Base-by-base conservation (phyloP, 2,329 filamentous ascomycete species). In the Stachybotrys chartarum region DNA sequence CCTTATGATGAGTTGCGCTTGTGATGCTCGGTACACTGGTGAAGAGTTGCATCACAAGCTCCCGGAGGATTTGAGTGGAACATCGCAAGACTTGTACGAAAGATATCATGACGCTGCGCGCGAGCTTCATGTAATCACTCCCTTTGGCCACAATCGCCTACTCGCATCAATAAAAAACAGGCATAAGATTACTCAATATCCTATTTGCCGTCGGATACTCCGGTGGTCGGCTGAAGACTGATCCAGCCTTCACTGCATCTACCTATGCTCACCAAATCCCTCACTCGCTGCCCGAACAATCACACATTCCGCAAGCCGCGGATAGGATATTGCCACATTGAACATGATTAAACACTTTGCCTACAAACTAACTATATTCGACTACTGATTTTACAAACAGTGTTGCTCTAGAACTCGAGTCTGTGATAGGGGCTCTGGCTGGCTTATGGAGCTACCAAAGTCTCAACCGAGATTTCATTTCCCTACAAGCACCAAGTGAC, bases 1-100 rank as follows among this genome's bases (percentile, higher is more conserved):
- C 8, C 65, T 74, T 45, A 60, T 73, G 46, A 71, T 66, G 61
- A 61, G 72, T 6, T 74, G 71, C 56, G 71, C 71, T 16, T 74
- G 71, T 57, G 64, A 70, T 1, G 60, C 65, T 7, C 70, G 72
- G 57, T 67, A 72, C 56, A 63, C 68, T 39, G 61, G 68, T 12
- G 49, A 55, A 7, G 65, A 68, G 14, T 56, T 72, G 10, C 62
- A 68, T 50, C 56, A 57, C 7, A 71, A 63, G 42, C 63, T 74
- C 6, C 63, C 69, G 53, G 50, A 52, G 17, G 69, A 72, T 18
- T 62, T 72, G 6, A 64, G 64, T 11, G 59, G 67, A 44, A 57
- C 63, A 2, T 60, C 66, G 7, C 64, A 66, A 35, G 57, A 57
- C 7, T 61, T 72, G 10, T 61, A 66, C 5, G 68, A 71, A 39